Base-by-base conservation (phyloP, 176 grass and related monocot genomes). In the Olyra latifolia region DNA sequence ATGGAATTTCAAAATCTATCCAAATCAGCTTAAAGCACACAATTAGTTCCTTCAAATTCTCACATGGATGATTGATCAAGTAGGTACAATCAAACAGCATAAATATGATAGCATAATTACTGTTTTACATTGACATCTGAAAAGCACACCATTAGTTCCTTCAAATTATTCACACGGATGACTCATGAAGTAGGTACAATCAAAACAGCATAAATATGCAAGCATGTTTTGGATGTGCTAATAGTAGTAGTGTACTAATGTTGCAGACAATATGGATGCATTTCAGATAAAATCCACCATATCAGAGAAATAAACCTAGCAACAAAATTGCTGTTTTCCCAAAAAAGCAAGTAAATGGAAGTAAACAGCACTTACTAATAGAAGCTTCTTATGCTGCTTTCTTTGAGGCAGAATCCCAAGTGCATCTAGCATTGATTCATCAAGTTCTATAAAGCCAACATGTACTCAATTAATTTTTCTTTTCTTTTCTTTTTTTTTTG, bases 351-450 rank as follows among this genome's bases (percentile, higher is more conserved):
- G 25, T 29, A 81, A 62, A 80, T 22, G 53, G 16, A 71, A 83
- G 69, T 73, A n/a, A 49, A 69, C 52, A 55, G 54, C 47, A 81
- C 93, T 91, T 78, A 99, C 97, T 32, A 99, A 86, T 63, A 99
- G 66, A 80, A 99, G 88, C 82, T 96, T 99, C 80, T 99, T 99
- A 65, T 99, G 97, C 47, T 96, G 93, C 87, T 96, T 99, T 90
- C 97, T 91, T 88, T 96, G 97, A 87, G 97, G 97, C 71, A 99
- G 89, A 86, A 99, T 99, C 74, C 97, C 97, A 86, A 99, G 93
- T 68, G 88, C 93, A 93, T 99, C 97, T 69, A 99, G 87, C 87
- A 99, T 86, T 20, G 97, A 91, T 78, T 99, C 97, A 72, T 99
- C 97, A 71, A 99, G 91, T 83, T 99, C 97, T 99, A 86, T 38